These are phyloP conservation scores for Hyaloscypha bicolor DNA, from an alignment of 495 filamentous ascomycete species.

Conservation along the genomic window DNA sequence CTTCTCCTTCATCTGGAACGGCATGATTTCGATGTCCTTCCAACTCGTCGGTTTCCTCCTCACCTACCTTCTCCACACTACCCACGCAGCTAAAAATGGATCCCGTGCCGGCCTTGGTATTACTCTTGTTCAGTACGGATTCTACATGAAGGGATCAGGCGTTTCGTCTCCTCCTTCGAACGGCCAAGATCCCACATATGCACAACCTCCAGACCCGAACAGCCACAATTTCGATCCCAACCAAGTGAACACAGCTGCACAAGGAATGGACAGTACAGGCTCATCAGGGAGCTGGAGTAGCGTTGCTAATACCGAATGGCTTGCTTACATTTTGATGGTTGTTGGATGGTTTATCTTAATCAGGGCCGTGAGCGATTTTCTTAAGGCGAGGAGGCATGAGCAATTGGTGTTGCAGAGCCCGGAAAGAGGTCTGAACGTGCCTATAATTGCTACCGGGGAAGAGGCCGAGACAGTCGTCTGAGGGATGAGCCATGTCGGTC, in stretches of 20 bases:
- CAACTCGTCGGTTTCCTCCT: constrained; percentile 95
- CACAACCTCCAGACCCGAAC: constrained; percentile 81
- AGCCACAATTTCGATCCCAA: constrained; percentile 84
- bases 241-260: constrained; percentile 44
- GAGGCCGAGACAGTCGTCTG: constrained; percentile 80
- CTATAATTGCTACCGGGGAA: constrained; percentile 89
- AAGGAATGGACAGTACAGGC: constrained; percentile 34
- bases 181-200: constrained; percentile 50
- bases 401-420: constrained; percentile 92
- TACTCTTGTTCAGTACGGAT: constrained; percentile 94
- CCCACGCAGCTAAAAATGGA: constrained; percentile 96
- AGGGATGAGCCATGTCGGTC: background rate
- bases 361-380: constrained; percentile 82
- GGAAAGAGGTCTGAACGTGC: constrained; percentile 81
- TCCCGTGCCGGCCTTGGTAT: constrained; percentile 93
- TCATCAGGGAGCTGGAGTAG: constrained; percentile 44
- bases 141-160: constrained; percentile 77
- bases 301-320: constrained; percentile 76
- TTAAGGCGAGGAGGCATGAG: constrained; percentile 86
- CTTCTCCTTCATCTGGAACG: constrained; percentile 97
- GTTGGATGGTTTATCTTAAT: constrained; percentile 98
- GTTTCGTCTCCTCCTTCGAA: constrained; percentile 50
- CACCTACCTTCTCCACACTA: constrained; percentile 96
- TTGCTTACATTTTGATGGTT: constrained; percentile 95
- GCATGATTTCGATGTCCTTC: constrained; percentile 98